phyloP scores from a whole-genome alignment of 2,329 filamentous ascomycete species.

The Trichoderma sp. region DNA sequence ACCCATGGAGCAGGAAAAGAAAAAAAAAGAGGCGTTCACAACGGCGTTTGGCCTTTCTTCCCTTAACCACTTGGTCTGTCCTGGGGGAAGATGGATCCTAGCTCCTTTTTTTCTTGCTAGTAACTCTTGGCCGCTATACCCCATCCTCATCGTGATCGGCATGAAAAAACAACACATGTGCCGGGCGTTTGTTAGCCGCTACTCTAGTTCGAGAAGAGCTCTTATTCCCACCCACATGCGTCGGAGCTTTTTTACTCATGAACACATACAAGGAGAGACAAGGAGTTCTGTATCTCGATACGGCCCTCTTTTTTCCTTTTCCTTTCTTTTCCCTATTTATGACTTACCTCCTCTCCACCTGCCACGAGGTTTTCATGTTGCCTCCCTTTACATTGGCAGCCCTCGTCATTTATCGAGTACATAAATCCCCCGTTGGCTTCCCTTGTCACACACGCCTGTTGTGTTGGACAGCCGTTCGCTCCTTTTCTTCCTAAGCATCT shows the following conservation, averaged over 20 bases:
- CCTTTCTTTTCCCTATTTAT: conserved; percentile 14
- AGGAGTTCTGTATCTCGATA: not conserved
- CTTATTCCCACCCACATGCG: conserved; percentile 18
- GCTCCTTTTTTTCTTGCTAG: not conserved
- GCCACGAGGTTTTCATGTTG: conserved; percentile 23
- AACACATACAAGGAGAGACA: conserved; percentile 13
- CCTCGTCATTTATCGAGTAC: conserved; percentile 17
- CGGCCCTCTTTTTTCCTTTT: not conserved
- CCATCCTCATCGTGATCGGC: conserved; percentile 26
- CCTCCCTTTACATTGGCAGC: conserved; percentile 15
- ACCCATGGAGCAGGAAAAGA: not conserved
- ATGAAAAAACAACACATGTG: conserved; percentile 8
- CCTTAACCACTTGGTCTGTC: not conserved
- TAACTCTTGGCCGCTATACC: conserved; percentile 13
- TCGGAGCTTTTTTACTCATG: conserved; percentile 7
- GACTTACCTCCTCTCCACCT: conserved; percentile 26
- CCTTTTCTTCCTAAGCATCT: conserved; percentile 14
- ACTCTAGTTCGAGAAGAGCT: conserved; percentile 17
- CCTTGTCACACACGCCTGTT: conserved; percentile 3
- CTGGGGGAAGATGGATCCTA: not conserved
- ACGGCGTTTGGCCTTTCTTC: not conserved
- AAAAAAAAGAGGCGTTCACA: not conserved
- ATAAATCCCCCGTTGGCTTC: conserved; percentile 12
- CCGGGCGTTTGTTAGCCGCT: conserved; percentile 1
- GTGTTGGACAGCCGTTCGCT: conserved; percentile 22